Evolutionary conservation across 1,284 basidiomycete genomes (phyloP).

Genomic region (Peniophora sp.): DNA sequence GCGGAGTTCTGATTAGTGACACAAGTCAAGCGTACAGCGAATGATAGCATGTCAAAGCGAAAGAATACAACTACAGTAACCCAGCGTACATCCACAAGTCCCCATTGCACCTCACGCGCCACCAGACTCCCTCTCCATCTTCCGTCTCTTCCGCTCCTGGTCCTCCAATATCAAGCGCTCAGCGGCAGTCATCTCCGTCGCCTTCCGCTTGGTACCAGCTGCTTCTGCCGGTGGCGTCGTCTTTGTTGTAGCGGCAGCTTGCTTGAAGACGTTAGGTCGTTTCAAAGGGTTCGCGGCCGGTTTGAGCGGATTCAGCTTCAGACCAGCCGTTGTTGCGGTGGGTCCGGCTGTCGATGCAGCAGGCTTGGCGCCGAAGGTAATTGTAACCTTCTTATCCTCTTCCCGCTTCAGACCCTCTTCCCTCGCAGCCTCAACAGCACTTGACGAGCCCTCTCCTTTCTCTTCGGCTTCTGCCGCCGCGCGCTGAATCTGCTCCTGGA

Average conservation of each 20-base stretch:
- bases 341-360: slow-evolving; percentile 17
- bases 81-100: neutral
- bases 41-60: neutral
- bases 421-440: slow-evolving; percentile 27
- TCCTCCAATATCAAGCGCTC: slow-evolving; percentile 84
- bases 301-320: slow-evolving; percentile 59
- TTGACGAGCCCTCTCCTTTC: slow-evolving; percentile 14
- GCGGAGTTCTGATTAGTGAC: no score
- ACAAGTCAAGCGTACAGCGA: no score
- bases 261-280: slow-evolving; percentile 72
- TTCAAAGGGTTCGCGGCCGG: slow-evolving; percentile 43
- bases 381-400: slow-evolving; percentile 67
- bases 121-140: slow-evolving; percentile 51
- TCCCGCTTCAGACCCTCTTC: slow-evolving; percentile 67
- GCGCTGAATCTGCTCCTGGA: slow-evolving; percentile 91
- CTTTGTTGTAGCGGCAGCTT: slow-evolving; percentile 18
- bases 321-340: slow-evolving; percentile 28
- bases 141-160: slow-evolving; percentile 71
- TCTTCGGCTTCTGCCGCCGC: slow-evolving; percentile 39
- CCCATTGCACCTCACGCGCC: slow-evolving; percentile 12
- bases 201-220: slow-evolving; percentile 42
- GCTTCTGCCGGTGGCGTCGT: slow-evolving; percentile 2
- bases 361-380: slow-evolving; percentile 59
- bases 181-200: slow-evolving; percentile 63
- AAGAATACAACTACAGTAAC: neutral